Percentiles rank a stretch among this genome's conserved stretches.
Evolutionary conservation across 108 stramenopile species (phyloP).

Genomic region (Stephanodiscus triporus): DNA sequence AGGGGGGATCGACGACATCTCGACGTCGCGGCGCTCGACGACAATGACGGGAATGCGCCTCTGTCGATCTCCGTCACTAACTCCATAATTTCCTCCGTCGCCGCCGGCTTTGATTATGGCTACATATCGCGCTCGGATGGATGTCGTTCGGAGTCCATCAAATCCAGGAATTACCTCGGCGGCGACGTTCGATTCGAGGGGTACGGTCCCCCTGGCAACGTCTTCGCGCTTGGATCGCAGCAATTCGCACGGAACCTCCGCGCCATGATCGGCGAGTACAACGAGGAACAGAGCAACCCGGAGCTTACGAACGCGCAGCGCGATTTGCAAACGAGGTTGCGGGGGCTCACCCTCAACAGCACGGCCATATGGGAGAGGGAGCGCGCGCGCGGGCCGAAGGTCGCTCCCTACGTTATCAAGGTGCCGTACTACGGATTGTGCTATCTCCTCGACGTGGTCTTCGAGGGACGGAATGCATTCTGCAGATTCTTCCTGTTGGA

Average conservation of each 20-base stretch:
- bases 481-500: constrained; percentile 83
- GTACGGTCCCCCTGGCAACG: constrained; percentile 65
- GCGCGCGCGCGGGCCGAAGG: constrained; percentile 39
- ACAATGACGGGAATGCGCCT: constrained; percentile 3
- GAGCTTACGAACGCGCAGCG: constrained; percentile 40
- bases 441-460: constrained; percentile 64
- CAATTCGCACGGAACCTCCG: constrained; percentile 66
- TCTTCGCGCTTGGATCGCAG: constrained; percentile 49
- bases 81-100: constrained; percentile 51
- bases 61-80: not conserved
- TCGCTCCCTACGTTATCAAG: constrained; percentile 64
- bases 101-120: constrained; percentile 63
- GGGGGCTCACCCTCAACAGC: constrained; percentile 53
- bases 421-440: constrained; percentile 61
- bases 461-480: constrained; percentile 60
- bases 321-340: constrained; percentile 46
- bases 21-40: constrained; percentile 3
- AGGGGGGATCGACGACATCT: not conserved
- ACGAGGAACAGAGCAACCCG: constrained; percentile 41
- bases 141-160: constrained; percentile 27
- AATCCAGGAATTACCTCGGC: constrained; percentile 1
- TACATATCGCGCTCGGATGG: constrained; percentile 66
- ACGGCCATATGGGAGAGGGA: constrained; percentile 69
- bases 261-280: constrained; percentile 70
- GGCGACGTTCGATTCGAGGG: constrained; percentile 44